Percentiles rank a stretch among this genome's conserved stretches.
Evolutionary conservation across 306 rosid species (phyloP).

Genomic region (Lathyrus aphaca): DNA sequence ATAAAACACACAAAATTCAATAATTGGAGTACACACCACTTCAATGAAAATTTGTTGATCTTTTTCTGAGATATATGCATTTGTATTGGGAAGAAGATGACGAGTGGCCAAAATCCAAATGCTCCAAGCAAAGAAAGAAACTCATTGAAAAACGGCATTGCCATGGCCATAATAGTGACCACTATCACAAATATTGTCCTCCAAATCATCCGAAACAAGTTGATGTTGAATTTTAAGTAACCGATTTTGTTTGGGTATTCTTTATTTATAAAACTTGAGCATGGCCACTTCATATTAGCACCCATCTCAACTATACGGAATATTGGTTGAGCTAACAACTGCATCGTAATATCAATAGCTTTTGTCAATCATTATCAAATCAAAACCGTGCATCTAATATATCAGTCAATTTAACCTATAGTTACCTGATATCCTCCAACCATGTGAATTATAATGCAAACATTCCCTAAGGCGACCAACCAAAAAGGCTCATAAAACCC

Average conservation of each 20-base stretch:
- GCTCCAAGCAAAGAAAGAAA: constrained; percentile 68
- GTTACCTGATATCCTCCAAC: constrained; percentile 66
- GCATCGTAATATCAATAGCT: neutral
- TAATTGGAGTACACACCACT: constrained; percentile 55
- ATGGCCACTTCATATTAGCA: constrained; percentile 54
- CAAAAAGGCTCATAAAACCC: constrained; percentile 62
- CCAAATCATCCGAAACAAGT: constrained; percentile 56
- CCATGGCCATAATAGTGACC: constrained; percentile 45
- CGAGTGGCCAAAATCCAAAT: constrained; percentile 65
- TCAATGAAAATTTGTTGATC: constrained; percentile 36
- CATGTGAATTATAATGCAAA: constrained; percentile 59
- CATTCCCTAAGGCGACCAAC: constrained; percentile 58
- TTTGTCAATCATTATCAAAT: neutral
- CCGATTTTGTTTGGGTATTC: constrained; percentile 35
- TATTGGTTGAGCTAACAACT: constrained; percentile 62
- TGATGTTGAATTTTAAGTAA: constrained; percentile 29
- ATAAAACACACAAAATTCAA: constrained; percentile 51
- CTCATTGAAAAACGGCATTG: constrained; percentile 64
- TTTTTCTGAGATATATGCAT: constrained; percentile 58
- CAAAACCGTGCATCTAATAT: neutral
- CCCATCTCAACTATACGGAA: constrained; percentile 53
- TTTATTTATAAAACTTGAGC: constrained; percentile 47
- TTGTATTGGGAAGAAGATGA: constrained; percentile 61
- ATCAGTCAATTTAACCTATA: neutral
- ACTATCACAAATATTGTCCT: constrained; percentile 52